Conservation (phyloP, 164 flowering plant species). For the Amborella trichopoda region DNA sequence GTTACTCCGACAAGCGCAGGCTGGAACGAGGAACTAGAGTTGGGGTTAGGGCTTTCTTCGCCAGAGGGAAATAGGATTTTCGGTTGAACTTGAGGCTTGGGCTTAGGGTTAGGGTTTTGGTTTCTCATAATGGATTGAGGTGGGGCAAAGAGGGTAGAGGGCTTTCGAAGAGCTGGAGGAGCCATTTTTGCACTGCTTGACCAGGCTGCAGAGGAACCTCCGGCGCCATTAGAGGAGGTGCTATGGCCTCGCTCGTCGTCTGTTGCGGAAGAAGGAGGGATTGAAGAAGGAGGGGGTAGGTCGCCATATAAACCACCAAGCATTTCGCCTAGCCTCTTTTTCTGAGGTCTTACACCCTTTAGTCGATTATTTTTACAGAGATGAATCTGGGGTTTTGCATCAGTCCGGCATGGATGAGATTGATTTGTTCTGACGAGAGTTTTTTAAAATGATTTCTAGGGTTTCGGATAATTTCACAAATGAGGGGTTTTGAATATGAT, state of each 20-base stretch:
- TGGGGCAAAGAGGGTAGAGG: constrained; percentile 40
- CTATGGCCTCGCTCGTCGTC: constrained; percentile 34
- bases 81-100: constrained; percentile 17
- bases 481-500: too few species aligned
- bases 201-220: constrained; percentile 41
- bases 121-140: constrained; percentile 45
- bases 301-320: constrained; percentile 93
- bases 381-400: too few species aligned
- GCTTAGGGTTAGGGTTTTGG: constrained; percentile 23
- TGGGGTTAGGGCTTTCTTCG: background rate
- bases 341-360: background rate
- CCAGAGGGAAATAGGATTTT: constrained; percentile 10
- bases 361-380: too few species aligned
- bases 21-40: constrained; percentile 2
- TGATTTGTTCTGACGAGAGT: too few species aligned
- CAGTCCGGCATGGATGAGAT: too few species aligned
- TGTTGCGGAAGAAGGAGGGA: constrained; percentile 21
- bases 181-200: constrained; percentile 85
- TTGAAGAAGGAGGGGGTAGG: constrained; percentile 64
- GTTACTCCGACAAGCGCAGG: constrained; percentile 81
- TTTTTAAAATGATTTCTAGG: too few species aligned
- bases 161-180: constrained; percentile 82
- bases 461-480: too few species aligned
- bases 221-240: constrained; percentile 3
- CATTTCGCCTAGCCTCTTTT: constrained; percentile 21